These are phyloP conservation scores for Colletotrichum tropicale DNA, from an alignment of 2,329 filamentous ascomycete genomes.

Conservation along the genomic window DNA sequence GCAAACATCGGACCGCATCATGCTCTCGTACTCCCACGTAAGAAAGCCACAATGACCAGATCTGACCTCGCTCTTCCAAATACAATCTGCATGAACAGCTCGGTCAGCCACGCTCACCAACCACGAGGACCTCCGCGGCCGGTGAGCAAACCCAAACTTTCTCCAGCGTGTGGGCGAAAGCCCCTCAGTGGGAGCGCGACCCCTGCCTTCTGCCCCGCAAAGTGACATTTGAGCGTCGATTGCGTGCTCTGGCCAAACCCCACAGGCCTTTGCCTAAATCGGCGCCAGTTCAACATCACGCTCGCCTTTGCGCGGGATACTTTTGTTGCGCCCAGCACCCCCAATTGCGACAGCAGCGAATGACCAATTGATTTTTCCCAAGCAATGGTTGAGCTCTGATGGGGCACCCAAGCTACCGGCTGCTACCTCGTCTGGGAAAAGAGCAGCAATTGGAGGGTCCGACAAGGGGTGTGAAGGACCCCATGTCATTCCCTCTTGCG, in stretches of 20 bases:
- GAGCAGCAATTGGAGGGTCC: not conserved
- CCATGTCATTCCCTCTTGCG: not conserved
- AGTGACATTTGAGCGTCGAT: constrained; percentile 29
- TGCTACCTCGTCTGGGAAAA: not conserved
- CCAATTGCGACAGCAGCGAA: not conserved
- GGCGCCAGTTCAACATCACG: constrained; percentile 3
- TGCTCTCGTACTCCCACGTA: not conserved
- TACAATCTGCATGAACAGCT: not conserved
- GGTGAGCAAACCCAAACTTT: not conserved
- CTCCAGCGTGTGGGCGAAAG: not conserved
- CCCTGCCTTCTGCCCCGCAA: constrained; percentile 15
- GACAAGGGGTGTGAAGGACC: not conserved
- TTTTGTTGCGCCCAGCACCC: not conserved
- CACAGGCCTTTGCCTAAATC: constrained; percentile 30
- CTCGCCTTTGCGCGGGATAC: not conserved
- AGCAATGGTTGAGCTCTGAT: not conserved
- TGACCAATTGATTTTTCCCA: not conserved
- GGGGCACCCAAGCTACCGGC: not conserved
- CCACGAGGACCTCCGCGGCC: not conserved
- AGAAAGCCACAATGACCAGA: not conserved
- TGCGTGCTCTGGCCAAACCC: constrained; percentile 35
- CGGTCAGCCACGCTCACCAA: not conserved
- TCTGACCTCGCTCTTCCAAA: not conserved
- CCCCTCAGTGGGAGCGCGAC: not conserved
- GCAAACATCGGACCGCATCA: not conserved